Evolutionary conservation across 1,284 basidiomycete species (phyloP), one percentile per base, ranked within the genome.

Genomic region (Fistulina hepatica): DNA sequence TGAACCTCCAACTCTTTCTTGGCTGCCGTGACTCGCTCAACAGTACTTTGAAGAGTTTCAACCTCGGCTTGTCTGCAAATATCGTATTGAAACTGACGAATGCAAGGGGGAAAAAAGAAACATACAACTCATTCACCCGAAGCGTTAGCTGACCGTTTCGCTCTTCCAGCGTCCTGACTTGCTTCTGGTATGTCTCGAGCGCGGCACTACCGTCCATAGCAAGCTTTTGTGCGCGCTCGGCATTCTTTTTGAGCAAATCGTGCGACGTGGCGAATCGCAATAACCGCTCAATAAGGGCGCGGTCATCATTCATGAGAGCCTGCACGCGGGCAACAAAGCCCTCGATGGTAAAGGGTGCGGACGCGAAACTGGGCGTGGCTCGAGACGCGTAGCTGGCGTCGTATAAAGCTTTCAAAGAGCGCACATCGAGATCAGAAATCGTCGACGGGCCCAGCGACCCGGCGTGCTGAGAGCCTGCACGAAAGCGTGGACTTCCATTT

Each of bases 171-270:
- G 69, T 70, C 48, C 71, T 70, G 3, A 91, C 82, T 53, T 92
- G 88, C 59, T 77, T 79, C 62, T 91, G 84, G 55, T 93, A 93
- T 21, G 81, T 90, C 64, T 86, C 84, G 26, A 94, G 60, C 15
- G 78, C 82, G 11, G 55, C 54, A 43, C 76, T 78, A 33, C 81
- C 82, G 41, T 90, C 88, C 54, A 81, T 76, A 2, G 86, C 88
- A 17, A 94, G 68, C 56, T 86, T 88, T 64, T 90, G 84, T 9
- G 89, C 89, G 34, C 85, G 70, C 48, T 85, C 82, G 13, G 89
- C 89, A 53, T 93, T 93, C 59, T 80, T 82, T 69, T 89, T 91
- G 46, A 91, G 67, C 46, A 90, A 52, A 49, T 92, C 89, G 47
- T 91, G 81, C 36, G 88, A 85, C 55, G 85, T 77, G 2, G 84